Percentiles rank a stretch among this genome's conserved stretches.
Conservation (phyloP, 495 filamentous ascomycete genomes). For the Saxophila tyrrhenica region DNA sequence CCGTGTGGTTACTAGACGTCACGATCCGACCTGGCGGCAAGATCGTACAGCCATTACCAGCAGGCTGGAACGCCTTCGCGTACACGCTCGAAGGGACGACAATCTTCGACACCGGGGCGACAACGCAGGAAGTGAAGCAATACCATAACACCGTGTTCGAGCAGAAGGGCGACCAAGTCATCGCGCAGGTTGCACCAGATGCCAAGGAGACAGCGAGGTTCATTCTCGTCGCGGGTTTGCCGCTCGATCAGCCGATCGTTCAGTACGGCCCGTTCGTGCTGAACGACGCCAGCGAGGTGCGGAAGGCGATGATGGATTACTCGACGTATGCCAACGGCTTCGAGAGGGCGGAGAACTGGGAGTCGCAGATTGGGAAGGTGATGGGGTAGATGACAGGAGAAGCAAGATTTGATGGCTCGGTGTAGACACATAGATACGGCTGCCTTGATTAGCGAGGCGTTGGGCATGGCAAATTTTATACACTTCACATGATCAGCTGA, state of each 20-base stretch:
- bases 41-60: conserved; percentile 60
- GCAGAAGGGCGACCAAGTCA: conserved; percentile 59
- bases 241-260: conserved; percentile 82
- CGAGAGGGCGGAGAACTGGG: conserved; percentile 72
- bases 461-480: no score
- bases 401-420: not conserved
- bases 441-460: conserved; percentile 1
- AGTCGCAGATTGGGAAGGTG: conserved; percentile 88
- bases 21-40: conserved; percentile 68
- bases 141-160: conserved; percentile 91
- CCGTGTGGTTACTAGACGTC: conserved; percentile 86
- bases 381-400: conserved; percentile 31
- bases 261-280: conserved; percentile 96
- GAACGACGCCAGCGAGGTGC: conserved; percentile 71
- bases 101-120: conserved; percentile 49
- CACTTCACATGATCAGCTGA: no score
- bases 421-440: no score
- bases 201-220: conserved; percentile 58
- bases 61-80: conserved; percentile 83
- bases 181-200: conserved; percentile 53
- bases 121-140: conserved; percentile 47
- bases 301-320: conserved; percentile 83
- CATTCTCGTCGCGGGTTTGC: conserved; percentile 72
- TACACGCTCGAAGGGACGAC: conserved; percentile 66
- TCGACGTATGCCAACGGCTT: conserved; percentile 80